Percentiles rank a stretch among this genome's conserved stretches.
These are phyloP conservation scores for Coniochaeta sp. DNA, from an alignment of 2,329 filamentous ascomycete species.

Conservation along the genomic window DNA sequence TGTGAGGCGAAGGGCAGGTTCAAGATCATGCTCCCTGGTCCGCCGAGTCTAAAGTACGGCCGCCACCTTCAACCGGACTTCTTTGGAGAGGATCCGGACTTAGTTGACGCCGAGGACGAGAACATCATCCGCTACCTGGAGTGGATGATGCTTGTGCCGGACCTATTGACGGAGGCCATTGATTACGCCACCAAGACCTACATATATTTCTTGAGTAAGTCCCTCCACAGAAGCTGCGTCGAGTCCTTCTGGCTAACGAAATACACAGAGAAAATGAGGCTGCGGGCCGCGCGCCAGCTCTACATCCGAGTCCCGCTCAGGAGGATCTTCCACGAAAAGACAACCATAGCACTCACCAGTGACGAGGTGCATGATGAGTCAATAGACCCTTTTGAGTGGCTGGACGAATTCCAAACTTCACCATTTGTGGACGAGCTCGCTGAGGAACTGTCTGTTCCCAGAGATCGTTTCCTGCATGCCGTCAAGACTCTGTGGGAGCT, in stretches of 20 bases:
- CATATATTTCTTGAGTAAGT: slow-evolving; percentile 76
- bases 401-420: slow-evolving; percentile 23
- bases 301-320: slow-evolving; percentile 43
- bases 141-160: slow-evolving; percentile 74
- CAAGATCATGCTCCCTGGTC: slow-evolving; percentile 39
- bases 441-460: slow-evolving; percentile 27
- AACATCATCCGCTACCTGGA: slow-evolving; percentile 71
- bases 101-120: slow-evolving; percentile 56
- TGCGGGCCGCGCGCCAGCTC: slow-evolving; percentile 48
- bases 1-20: slow-evolving; percentile 39
- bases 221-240: not conserved
- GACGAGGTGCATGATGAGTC: not conserved
- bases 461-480: slow-evolving; percentile 40
- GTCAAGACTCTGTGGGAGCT: slow-evolving; percentile 62
- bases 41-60: slow-evolving; percentile 49
- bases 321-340: slow-evolving; percentile 37
- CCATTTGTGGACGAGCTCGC: slow-evolving; percentile 14
- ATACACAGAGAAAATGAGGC: slow-evolving; percentile 36
- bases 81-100: slow-evolving; percentile 53
- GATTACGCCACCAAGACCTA: slow-evolving; percentile 61
- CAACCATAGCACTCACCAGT: slow-evolving; percentile 16
- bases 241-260: not conserved
- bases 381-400: slow-evolving; percentile 11
- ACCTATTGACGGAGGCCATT: slow-evolving; percentile 24
- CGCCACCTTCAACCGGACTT: slow-evolving; percentile 65